Percentiles rank a stretch among this genome's conserved stretches.
These are phyloP conservation scores for Globisporangium orthogonon DNA, from an alignment of 352 stramenopile genomes.

Conservation along the genomic window DNA sequence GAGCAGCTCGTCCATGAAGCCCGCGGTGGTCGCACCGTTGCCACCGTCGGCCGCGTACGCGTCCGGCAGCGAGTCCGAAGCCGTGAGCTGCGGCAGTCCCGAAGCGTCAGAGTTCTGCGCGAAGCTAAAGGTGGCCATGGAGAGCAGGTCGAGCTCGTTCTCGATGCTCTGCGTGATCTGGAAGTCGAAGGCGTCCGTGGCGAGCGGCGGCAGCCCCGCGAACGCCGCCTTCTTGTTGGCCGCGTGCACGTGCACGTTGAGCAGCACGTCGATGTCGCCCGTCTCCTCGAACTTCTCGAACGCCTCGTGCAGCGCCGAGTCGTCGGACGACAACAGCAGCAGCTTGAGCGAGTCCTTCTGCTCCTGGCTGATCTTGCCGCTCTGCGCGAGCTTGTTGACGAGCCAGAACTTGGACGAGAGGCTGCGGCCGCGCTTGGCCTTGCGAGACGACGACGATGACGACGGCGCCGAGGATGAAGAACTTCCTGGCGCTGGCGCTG, in stretches of 20 bases:
- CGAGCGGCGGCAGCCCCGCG: constrained; percentile 46
- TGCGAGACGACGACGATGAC: constrained; percentile 21
- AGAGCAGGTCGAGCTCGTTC: constrained; percentile 72
- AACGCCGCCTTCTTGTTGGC: constrained; percentile 52
- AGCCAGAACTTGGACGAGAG: constrained; percentile 85
- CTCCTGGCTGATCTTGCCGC: constrained; percentile 73
- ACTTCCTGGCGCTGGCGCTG: too few species aligned
- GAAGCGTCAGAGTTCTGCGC: constrained; percentile 11
- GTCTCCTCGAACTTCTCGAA: constrained; percentile 82
- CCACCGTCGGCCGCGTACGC: constrained; percentile 13
- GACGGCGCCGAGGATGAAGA: too few species aligned
- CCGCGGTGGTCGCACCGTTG: background rate
- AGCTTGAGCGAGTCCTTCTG: constrained; percentile 80
- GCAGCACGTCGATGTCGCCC: constrained; percentile 60
- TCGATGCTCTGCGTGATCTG: constrained; percentile 76
- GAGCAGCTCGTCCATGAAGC: constrained; percentile 44
- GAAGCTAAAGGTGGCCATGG: constrained; percentile 48
- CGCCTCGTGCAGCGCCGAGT: constrained; percentile 58
- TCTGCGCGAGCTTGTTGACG: constrained; percentile 75
- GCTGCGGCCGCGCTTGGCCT: constrained; percentile 61
- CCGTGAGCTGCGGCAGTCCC: constrained; percentile 11
- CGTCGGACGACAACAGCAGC: constrained; percentile 71
- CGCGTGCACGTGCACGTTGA: constrained; percentile 55
- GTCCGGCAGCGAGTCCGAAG: constrained; percentile 1
- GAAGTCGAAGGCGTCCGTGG: constrained; percentile 61